These are phyloP conservation scores for Melampsora larici-populina DNA, from an alignment of 1,284 basidiomycete genomes.

Conservation along the genomic window DNA sequence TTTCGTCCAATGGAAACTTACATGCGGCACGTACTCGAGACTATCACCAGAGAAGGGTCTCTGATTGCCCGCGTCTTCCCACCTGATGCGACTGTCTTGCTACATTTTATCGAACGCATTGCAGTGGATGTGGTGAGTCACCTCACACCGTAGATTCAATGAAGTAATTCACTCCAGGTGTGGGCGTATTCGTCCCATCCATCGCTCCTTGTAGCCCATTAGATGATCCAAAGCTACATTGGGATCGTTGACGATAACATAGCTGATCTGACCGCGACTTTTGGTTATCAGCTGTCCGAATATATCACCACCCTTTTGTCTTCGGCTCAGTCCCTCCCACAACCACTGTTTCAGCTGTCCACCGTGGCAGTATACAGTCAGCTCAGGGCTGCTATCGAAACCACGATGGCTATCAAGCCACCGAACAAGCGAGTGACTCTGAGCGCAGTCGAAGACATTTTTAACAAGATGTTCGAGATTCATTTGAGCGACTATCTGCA, in stretches of 20 bases:
- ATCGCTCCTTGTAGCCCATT: background rate
- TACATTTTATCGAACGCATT: constrained; percentile 71
- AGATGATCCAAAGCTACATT: no score
- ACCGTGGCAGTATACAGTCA: constrained; percentile 85
- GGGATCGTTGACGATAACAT: background rate
- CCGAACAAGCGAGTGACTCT: constrained; percentile 51
- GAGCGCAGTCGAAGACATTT: constrained; percentile 68
- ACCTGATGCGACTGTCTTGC: constrained; percentile 65
- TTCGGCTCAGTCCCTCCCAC: constrained; percentile 70
- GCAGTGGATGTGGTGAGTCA: constrained; percentile 64
- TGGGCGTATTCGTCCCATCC: no score
- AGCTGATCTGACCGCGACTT: background rate
- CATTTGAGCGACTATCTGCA: constrained; percentile 96
- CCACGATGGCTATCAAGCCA: constrained; percentile 59
- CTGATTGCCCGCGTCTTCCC: constrained; percentile 83
- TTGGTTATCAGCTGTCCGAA: constrained; percentile 66
- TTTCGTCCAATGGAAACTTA: constrained; percentile 92
- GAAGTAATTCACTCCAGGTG: background rate
- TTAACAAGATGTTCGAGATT: constrained; percentile 86
- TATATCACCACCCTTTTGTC: constrained; percentile 76
- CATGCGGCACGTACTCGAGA: constrained; percentile 67
- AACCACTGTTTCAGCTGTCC: constrained; percentile 74
- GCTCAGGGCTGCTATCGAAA: constrained; percentile 77
- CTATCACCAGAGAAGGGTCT: constrained; percentile 70
- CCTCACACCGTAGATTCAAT: background rate